Evolutionary conservation across 163 green algal genomes (phyloP).

Genomic region (Scenedesmus sp.): DNA sequence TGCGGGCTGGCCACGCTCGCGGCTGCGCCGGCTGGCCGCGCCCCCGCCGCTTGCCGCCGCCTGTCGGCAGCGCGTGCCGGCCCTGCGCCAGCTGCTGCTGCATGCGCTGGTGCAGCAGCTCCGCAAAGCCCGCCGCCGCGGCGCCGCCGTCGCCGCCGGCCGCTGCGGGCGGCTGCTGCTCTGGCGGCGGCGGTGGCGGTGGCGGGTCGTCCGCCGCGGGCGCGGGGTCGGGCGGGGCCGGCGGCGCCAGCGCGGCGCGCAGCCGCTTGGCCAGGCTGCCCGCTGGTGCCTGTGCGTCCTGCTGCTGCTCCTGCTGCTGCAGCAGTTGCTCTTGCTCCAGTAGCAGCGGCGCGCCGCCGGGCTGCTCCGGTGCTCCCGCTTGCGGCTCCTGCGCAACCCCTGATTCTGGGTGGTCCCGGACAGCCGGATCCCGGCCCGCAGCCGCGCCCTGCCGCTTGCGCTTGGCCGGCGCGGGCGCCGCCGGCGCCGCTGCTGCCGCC

Average conservation of each 20-base stretch:
- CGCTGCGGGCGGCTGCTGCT: neutral
- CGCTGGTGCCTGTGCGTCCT: neutral
- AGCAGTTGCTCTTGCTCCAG: neutral
- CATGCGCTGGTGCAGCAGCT: slow-evolving; percentile 28
- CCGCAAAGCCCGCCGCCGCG: neutral
- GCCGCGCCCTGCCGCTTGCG: neutral
- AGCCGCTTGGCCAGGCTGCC: neutral
- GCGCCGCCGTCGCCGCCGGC: neutral
- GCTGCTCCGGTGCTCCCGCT: neutral
- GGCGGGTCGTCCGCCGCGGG: neutral
- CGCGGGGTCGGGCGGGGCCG: no score
- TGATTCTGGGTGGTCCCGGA: neutral
- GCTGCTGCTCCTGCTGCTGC: neutral
- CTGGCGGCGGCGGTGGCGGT: neutral
- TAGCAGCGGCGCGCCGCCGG: neutral
- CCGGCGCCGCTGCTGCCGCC: slow-evolving; percentile 7
- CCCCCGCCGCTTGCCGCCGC: neutral
- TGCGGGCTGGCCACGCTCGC: neutral
- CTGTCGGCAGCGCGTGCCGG: slow-evolving; percentile 3
- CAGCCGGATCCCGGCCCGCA: neutral
- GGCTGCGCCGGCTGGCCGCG: neutral
- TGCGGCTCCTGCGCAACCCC: neutral
- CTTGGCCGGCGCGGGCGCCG: neutral
- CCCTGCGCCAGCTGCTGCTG: slow-evolving; percentile 18
- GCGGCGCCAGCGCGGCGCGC: neutral